A percentile compares a stretch with the other conserved stretches of the same genome.
phyloP scores from a whole-genome alignment of 176 grass and related monocot genomes.

The Eragrostis nindensis region DNA sequence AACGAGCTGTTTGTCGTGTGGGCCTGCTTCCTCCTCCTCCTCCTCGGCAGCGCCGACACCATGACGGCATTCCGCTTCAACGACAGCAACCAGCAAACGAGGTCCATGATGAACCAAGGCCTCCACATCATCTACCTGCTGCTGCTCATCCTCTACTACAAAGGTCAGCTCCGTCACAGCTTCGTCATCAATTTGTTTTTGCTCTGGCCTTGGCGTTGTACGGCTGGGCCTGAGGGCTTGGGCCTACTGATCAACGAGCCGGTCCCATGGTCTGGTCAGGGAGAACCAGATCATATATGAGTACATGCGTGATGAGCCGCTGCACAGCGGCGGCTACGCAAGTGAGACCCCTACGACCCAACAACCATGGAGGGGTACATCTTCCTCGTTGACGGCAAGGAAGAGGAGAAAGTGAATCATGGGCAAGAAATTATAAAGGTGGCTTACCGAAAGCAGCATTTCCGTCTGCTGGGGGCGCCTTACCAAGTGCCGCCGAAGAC shows the following conservation, averaged over 20 bases:
- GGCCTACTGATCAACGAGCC: background rate
- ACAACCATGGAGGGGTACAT: too few species aligned
- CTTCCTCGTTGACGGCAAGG: too few species aligned
- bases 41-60: slow-evolving; percentile 31
- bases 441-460: too few species aligned
- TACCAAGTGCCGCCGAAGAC: too few species aligned
- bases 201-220: slow-evolving; percentile 13
- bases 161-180: background rate
- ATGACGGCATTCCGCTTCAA: slow-evolving; percentile 41
- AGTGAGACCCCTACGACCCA: too few species aligned
- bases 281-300: slow-evolving; percentile 21
- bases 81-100: slow-evolving; percentile 1
- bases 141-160: slow-evolving; percentile 24
- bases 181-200: slow-evolving; percentile 11
- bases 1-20: slow-evolving; percentile 44
- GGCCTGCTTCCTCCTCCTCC: slow-evolving; percentile 36
- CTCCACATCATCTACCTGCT: slow-evolving; percentile 28
- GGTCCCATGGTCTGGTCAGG: background rate
- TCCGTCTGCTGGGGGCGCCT: too few species aligned
- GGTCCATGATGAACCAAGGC: slow-evolving; percentile 33
- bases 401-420: too few species aligned
- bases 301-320: slow-evolving; percentile 6
- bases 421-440: too few species aligned
- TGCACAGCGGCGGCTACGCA: too few species aligned
- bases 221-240: background rate